Evolutionary conservation across 768 basidiomycete species (phyloP).

Genomic region (Daedalea quercina): DNA sequence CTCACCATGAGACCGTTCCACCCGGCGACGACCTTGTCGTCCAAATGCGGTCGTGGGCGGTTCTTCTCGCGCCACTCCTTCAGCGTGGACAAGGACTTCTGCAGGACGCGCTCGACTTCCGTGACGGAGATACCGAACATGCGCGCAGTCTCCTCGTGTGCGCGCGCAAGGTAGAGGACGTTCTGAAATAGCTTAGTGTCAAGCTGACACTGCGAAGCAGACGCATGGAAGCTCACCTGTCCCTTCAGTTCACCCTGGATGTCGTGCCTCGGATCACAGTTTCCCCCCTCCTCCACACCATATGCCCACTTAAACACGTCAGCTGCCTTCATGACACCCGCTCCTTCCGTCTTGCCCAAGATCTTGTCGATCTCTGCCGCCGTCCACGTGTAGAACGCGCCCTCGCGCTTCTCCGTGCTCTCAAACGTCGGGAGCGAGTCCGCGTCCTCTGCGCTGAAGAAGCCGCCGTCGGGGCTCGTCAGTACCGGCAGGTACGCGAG

Average conservation of each 20-base stretch:
- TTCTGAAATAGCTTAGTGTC: constrained; percentile 10
- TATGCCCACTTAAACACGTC: constrained; percentile 26
- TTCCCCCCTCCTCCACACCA: constrained; percentile 28
- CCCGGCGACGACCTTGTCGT: constrained; percentile 34
- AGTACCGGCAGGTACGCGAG: constrained; percentile 28
- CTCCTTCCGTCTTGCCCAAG: background rate
- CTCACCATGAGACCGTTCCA: constrained; percentile 37
- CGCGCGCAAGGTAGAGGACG: constrained; percentile 16
- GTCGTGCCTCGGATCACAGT: constrained; percentile 31
- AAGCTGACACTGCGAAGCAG: background rate
- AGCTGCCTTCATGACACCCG: constrained; percentile 3
- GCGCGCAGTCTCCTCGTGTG: constrained; percentile 14
- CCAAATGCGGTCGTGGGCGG: constrained; percentile 31
- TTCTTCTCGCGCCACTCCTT: constrained; percentile 25
- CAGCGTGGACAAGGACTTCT: constrained; percentile 15
- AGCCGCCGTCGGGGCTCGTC: constrained; percentile 26
- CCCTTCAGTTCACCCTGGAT: constrained; percentile 29
- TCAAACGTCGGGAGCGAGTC: constrained; percentile 27
- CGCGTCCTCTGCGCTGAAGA: constrained; percentile 35
- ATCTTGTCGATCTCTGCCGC: constrained; percentile 24
- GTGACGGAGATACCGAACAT: constrained; percentile 13
- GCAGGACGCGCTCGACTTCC: constrained; percentile 18
- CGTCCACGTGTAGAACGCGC: constrained; percentile 35
- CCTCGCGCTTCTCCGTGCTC: constrained; percentile 25
- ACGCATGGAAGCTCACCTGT: constrained; percentile 9